Evolutionary conservation across 1,139 yeast genomes (phyloP), one percentile per base, ranked within the genome.

Genomic region (Yamadazyma conglobata): DNA sequence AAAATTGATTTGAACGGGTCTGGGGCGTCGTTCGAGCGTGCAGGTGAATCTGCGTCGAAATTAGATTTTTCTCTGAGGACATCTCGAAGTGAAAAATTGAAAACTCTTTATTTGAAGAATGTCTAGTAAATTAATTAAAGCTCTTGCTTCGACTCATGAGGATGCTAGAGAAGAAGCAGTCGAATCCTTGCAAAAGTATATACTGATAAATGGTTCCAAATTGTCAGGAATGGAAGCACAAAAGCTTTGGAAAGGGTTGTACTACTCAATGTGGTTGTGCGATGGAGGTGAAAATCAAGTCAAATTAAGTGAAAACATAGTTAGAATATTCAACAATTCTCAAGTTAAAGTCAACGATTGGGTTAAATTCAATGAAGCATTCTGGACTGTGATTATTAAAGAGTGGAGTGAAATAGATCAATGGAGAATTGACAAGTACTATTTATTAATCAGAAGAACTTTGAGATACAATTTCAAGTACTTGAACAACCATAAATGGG

Each of bases 251-350:
- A 87, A 85, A 58, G 98, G 97, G 7, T 68, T 91, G 29, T 91
- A 82, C 58, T 91, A 70, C 54, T 79, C 87, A 17, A 86, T 91
- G 95, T 91, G 98, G 98, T 87, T 83, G 58, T 77, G 95, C 52
- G 98, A 91, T 58, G 76, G 93, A 48, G 94, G 96, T 18, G 70
- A 81, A 44, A 93, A 95, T 17, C 98, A 91, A 58, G 95, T 88
- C 55, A 64, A 80, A 37, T 65, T 91, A 26, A 95, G 96, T 3
- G 76, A 71, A 32, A 77, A 76, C 30, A 64, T 91, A 40, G 95
- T 93, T 0, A 68, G 60, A 29, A 62, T 91, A 28, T 73, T 71
- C 38, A 63, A 75, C 15, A 64, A 68, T 17, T 22, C 19, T 5
- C 19, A 22, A 4, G 37, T 32, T 8, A 36, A 31, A 15, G 61